Conservation (phyloP, 2,329 filamentous ascomycete species). For the Verticillium tricorpus region DNA sequence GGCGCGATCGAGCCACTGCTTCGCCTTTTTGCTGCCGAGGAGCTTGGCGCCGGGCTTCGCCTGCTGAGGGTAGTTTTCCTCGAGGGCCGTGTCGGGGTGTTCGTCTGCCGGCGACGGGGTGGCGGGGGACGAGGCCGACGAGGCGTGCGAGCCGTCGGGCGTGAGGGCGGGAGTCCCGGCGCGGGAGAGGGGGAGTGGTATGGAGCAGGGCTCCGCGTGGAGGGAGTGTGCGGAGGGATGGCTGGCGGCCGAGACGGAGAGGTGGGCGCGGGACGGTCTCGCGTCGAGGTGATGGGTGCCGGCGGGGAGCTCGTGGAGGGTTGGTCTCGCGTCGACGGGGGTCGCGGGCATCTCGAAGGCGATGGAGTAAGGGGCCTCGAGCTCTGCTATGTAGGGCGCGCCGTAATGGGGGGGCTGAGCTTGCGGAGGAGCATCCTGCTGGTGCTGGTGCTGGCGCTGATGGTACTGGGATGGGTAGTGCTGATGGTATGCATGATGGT, state of each 20-base stretch:
- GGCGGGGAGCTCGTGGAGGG: background rate
- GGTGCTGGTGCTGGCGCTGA: constrained; percentile 2
- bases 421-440: constrained; percentile 4
- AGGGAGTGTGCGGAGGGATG: background rate
- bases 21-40: constrained; percentile 1
- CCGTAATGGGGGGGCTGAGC: background rate
- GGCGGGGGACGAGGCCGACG: background rate
- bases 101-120: background rate
- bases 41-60: background rate
- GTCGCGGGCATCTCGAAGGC: constrained; percentile 8
- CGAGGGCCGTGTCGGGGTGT: background rate
- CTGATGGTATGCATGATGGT: background rate
- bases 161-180: background rate
- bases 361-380: constrained; percentile 8
- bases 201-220: background rate
- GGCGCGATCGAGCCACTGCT: background rate
- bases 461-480: background rate
- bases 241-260: background rate
- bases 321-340: background rate
- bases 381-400: constrained; percentile 10
- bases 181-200: background rate
- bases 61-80: background rate
- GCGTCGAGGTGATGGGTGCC: background rate
- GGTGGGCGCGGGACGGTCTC: background rate
- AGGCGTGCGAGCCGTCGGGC: background rate